Evolutionary conservation across 176 grass and related monocot species (phyloP).

Genomic region (Elymus sibiricus): DNA sequence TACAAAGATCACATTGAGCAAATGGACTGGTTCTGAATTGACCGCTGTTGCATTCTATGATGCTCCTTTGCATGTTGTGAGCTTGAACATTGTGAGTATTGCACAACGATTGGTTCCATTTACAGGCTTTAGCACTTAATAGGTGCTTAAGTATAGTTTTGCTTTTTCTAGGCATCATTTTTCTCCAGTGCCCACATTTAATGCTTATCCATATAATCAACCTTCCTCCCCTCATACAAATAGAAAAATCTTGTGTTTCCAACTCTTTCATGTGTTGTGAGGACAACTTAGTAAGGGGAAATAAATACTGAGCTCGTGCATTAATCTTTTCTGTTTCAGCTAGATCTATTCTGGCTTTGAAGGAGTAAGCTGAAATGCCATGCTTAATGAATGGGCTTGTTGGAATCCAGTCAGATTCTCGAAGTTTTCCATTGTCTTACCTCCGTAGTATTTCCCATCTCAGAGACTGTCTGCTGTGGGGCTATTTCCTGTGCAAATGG

Average conservation of each 20-base stretch:
- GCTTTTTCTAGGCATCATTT: constrained; percentile 25
- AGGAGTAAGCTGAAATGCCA: neutral
- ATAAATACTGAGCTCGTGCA: neutral
- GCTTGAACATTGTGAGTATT: constrained; percentile 92
- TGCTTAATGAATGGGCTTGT: neutral
- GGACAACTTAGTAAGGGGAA: neutral
- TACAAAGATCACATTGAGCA: constrained; percentile 92
- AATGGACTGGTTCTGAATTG: constrained; percentile 92
- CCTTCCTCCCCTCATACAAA: neutral
- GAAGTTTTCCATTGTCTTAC: neutral
- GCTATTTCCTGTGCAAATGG: neutral
- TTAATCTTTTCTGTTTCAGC: neutral
- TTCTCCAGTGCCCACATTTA: neutral
- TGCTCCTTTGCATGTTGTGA: constrained; percentile 96
- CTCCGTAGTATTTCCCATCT: neutral
- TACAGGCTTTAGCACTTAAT: neutral
- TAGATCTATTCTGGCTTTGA: neutral
- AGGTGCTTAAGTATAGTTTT: constrained; percentile 1
- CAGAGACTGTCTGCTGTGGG: neutral
- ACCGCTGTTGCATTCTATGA: constrained; percentile 95
- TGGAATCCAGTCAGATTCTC: neutral
- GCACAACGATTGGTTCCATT: constrained; percentile 23
- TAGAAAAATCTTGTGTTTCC: neutral
- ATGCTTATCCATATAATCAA: neutral
- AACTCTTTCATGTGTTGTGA: neutral